Percentiles rank a stretch among this genome's conserved stretches.
Evolutionary conservation across 2,329 filamentous ascomycete species (phyloP).

Genomic region (Ophiostoma novo-ulmi): DNA sequence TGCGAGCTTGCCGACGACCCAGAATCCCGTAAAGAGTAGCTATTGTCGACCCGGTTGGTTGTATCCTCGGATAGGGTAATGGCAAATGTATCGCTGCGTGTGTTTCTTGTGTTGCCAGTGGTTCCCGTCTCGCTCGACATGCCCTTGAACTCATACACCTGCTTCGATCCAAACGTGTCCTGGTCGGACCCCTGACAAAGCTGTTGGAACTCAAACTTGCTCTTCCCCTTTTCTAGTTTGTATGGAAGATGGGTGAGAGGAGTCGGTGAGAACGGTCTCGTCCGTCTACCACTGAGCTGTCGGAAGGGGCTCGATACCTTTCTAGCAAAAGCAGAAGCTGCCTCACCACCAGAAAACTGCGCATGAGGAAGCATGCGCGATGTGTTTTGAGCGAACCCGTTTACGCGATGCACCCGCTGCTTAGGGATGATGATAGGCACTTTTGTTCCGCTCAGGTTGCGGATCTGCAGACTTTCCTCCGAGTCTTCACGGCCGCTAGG

Average conservation of each 20-base stretch:
- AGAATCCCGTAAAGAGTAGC: slow-evolving; percentile 17
- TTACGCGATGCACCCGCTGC: slow-evolving; percentile 33
- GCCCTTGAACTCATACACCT: slow-evolving; percentile 19
- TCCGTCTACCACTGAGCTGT: slow-evolving; percentile 14
- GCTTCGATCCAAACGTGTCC: neutral
- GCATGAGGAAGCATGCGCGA: slow-evolving; percentile 24
- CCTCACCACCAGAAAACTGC: slow-evolving; percentile 15
- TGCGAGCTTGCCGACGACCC: slow-evolving; percentile 25
- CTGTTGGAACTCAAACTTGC: slow-evolving; percentile 26
- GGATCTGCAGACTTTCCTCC: slow-evolving; percentile 25
- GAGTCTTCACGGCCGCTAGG: slow-evolving; percentile 24
- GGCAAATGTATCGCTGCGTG: slow-evolving; percentile 11
- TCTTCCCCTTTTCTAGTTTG: slow-evolving; percentile 17
- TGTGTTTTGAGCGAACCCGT: slow-evolving; percentile 32
- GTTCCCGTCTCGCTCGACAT: slow-evolving; percentile 13
- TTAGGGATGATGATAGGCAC: slow-evolving; percentile 33
- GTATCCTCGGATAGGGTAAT: neutral
- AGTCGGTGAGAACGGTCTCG: slow-evolving; percentile 21
- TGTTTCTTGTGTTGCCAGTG: neutral
- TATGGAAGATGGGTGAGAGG: slow-evolving; percentile 13
- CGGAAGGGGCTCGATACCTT: slow-evolving; percentile 25
- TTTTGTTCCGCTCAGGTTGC: slow-evolving; percentile 28
- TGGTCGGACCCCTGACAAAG: slow-evolving; percentile 19
- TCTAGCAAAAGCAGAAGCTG: slow-evolving; percentile 12
- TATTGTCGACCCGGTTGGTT: neutral